phyloP scores from a whole-genome alignment of 78 protist species.

The Protostelium mycophagum region DNA sequence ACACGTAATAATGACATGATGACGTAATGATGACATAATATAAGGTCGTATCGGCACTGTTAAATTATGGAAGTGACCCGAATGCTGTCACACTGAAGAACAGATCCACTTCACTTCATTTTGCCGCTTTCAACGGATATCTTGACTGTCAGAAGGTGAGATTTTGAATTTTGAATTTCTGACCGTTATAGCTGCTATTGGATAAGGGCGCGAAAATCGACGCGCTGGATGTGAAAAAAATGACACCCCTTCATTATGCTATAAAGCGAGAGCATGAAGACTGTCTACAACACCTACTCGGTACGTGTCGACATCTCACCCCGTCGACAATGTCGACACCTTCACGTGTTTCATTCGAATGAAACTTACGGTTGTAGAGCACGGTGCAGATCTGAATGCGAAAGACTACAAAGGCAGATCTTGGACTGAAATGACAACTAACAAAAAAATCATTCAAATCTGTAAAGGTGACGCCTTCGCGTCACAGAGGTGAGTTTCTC shows the following conservation, averaged over 20 bases:
- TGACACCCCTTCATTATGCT: conserved; percentile 59
- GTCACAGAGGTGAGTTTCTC: neutral
- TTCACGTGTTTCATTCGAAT: neutral
- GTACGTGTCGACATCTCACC: neutral
- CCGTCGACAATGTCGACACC: neutral
- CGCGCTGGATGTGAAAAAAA: conserved; percentile 41
- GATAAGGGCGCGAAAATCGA: conserved; percentile 48
- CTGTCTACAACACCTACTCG: conserved; percentile 1
- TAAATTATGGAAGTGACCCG: neutral
- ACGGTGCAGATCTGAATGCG: neutral
- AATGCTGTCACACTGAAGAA: neutral
- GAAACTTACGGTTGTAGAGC: neutral
- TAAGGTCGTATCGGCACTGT: neutral
- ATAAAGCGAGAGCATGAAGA: neutral
- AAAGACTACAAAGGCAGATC: neutral
- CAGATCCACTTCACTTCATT: neutral
- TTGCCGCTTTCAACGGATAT: conserved; percentile 6
- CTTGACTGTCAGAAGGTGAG: conserved; percentile 3
- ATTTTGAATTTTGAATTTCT: neutral
- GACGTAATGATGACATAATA: neutral
- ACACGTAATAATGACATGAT: too few species aligned
- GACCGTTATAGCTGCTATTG: conserved; percentile 29
- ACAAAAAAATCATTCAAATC: neutral
- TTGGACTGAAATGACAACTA: neutral
- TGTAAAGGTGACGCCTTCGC: neutral